Percentiles rank a stretch among this genome's conserved stretches.
phyloP scores from a whole-genome alignment of 177 flowering plant genomes.

The Vitis hybrid region DNA sequence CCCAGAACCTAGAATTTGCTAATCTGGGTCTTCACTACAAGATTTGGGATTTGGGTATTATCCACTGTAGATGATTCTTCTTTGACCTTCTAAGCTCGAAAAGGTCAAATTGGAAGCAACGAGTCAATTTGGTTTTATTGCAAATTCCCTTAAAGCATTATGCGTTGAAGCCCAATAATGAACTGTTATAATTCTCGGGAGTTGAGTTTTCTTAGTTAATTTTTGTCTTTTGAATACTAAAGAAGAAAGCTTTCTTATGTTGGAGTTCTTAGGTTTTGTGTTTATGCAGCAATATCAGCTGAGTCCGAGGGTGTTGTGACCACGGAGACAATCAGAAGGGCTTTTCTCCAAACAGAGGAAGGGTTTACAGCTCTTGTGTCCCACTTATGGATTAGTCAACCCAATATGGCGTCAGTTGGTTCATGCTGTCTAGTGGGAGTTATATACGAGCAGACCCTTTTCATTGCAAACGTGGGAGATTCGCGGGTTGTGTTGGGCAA shows the following conservation, averaged over 20 bases:
- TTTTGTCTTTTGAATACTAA: not conserved
- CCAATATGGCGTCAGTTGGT: conserved; percentile 63
- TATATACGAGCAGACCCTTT: conserved; percentile 55
- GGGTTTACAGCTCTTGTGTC: conserved; percentile 64
- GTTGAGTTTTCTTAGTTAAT: not conserved
- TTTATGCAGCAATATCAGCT: conserved; percentile 54
- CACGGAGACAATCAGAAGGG: conserved; percentile 51
- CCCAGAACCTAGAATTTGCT: too few relatives aligned
- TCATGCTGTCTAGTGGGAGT: conserved; percentile 87
- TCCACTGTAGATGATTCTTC: too few relatives aligned
- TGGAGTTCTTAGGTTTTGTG: conserved; percentile 35
- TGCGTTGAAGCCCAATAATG: too few relatives aligned
- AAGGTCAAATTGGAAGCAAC: too few relatives aligned
- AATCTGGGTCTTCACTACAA: too few relatives aligned
- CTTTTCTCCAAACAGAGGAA: conserved; percentile 64
- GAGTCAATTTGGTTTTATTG: too few relatives aligned
- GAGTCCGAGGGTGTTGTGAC: conserved; percentile 57
- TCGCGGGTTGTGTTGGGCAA: conserved; percentile 74
- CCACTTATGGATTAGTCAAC: conserved; percentile 47
- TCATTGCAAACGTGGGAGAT: conserved; percentile 75
- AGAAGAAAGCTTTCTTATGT: conserved; percentile 26
- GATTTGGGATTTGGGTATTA: too few relatives aligned
- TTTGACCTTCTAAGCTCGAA: too few relatives aligned
- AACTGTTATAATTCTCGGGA: not conserved
- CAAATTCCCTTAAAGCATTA: too few relatives aligned